Evolutionary conservation across 208 protist genomes (phyloP), one percentile per base, ranked within the genome.

Genomic region (Strigomonas galati): DNA sequence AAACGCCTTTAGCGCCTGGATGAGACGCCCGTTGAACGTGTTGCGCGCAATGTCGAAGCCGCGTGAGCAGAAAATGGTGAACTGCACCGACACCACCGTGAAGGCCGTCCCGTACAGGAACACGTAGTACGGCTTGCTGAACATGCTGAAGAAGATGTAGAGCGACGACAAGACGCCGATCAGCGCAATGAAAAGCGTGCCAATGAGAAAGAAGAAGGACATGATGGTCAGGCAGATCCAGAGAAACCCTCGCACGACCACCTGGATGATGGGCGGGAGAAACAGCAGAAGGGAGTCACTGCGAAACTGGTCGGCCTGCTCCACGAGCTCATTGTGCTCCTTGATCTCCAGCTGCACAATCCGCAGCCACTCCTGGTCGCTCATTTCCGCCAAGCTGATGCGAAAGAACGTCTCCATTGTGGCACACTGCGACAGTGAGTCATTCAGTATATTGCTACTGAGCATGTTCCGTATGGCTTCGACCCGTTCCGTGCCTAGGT

Each of bases 81-180:
- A 78, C 61, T 93, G 81, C 14, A 44, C 72, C 3, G 69, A 53
- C 21, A 66, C 61, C 53, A 90, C 71, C 15, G 87, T 21, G 15
- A 90, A 74, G 5, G 81, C 76, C 31, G 56, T 66, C 12, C 87
- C 83, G 64, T 83, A 88, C 23, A 69, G 79, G 53, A 89, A 90
- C 1, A 83, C 66, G 26, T 90, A 56, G 59, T 79, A 87, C 12
- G 83, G 81, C 32, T 66, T 5, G 21, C 73, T 46, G 55, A 93
- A 83, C 44, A 90, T 85, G 26, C 78, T 76, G 51, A 89, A 86
- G 65, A 88, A 92, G 35, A 88, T 63, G 58, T 79, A 57, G 40
- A 71, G 55, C 67, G 85, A 62, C 31, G 70, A 74, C 23, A 70
- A 32, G n/a, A 65, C 74, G 10, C 78, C 78, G 31, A 88, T 56